Base-by-base conservation (phyloP, 441 rosid genomes). In the Bruguiera hainesii region DNA sequence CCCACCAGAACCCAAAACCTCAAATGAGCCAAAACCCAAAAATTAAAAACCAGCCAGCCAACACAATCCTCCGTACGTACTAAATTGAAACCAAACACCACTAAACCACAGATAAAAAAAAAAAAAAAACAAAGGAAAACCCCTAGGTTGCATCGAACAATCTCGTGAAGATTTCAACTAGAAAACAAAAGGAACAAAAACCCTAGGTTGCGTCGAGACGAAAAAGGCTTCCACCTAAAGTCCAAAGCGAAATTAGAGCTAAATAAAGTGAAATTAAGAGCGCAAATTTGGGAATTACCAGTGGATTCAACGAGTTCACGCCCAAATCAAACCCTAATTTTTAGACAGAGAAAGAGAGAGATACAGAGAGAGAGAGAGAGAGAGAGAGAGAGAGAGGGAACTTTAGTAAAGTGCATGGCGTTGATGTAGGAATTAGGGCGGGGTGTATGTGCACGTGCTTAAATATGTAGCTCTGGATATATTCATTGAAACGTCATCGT, bases 261-360 rank as follows among this genome's bases (percentile, higher is more conserved):
- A 3, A 37, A 23, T 6, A 33, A 56, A 7, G 20, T 10, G 46
- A 37, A 37, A 10, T 37, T 42, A 18, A 42, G 19, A 23, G 59
- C 7, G 10, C 1, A 1, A 33, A 33, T 33, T 7, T 7, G 37
- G 37, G 9, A 33, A 42, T 48, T 65, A 69, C 64, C 71, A 23
- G 0, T 5, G 48, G 64, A 56, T 60, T 75, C 65, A 57, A 66
- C 37, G 61, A 39, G 25, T 64, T 56, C 68, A 68, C 70, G 30
- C 51, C 63, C 37, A 49, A 60, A 75, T 75, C 71, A 66, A 64
- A 69, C 51, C 52, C 7, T n/a, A 46, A 29, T 49, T 56, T 68
- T 19, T 28, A 49, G 51, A 15, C 20, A 46, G 59, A 58, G 35
- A 23, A 46, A 20, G 58, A 5, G 5, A 16, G 28, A 46, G 30